phyloP scores from a whole-genome alignment of 208 protist species.

The Phytomonas serpens region DNA sequence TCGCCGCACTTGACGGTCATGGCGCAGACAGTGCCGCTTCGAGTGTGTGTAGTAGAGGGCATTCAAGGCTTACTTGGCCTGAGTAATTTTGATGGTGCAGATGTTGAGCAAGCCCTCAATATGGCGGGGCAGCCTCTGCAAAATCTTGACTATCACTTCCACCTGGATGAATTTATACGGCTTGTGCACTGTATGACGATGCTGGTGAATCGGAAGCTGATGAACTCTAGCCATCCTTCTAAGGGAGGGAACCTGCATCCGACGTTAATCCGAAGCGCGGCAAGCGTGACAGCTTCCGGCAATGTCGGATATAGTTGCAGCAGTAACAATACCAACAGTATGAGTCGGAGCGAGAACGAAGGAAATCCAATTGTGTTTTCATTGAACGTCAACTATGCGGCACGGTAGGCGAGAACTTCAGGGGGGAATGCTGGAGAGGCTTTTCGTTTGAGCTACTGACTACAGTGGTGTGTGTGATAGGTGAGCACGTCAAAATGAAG shows the following conservation, averaged over 20 bases:
- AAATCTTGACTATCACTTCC: slow-evolving; percentile 17
- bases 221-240: slow-evolving; percentile 6
- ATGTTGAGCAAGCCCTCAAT: slow-evolving; percentile 27
- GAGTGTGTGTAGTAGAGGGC: slow-evolving; percentile 38
- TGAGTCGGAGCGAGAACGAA: neutral
- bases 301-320: neutral
- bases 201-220: slow-evolving; percentile 16
- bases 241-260: slow-evolving; percentile 3
- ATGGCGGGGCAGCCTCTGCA: slow-evolving; percentile 26
- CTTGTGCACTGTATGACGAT: slow-evolving; percentile 20
- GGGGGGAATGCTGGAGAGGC: neutral
- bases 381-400: neutral
- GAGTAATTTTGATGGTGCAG: slow-evolving; percentile 20
- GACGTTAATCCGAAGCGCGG: slow-evolving; percentile 15
- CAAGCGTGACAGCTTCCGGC: slow-evolving; percentile 9
- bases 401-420: neutral
- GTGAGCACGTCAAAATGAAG: neutral
- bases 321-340: slow-evolving; percentile 8
- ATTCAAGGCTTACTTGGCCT: slow-evolving; percentile 41
- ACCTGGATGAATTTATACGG: slow-evolving; percentile 22
- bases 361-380: neutral
- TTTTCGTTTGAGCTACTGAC: neutral
- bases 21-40: slow-evolving; percentile 26
- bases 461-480: no score
- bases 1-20: slow-evolving; percentile 4